Conservation (phyloP, 495 filamentous ascomycete species). For the Daldinia concentrica region DNA sequence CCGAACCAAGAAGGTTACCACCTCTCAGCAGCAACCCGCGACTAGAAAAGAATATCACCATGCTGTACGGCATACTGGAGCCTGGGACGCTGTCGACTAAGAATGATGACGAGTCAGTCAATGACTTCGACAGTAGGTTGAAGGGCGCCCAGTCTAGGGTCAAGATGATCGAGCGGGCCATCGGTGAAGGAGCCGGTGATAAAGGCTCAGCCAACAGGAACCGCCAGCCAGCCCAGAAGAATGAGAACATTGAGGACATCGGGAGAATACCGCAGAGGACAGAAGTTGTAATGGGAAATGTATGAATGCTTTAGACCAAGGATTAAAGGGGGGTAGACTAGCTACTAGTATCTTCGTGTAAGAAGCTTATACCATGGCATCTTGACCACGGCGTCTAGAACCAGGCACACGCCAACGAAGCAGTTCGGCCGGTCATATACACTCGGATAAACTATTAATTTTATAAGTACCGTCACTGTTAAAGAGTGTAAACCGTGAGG, state of each 20-base stretch:
- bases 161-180: slow-evolving; percentile 79
- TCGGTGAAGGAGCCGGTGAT: slow-evolving; percentile 62
- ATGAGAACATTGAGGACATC: slow-evolving; percentile 48
- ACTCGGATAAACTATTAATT: background rate
- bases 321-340: background rate
- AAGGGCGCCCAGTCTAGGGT: slow-evolving; percentile 81
- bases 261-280: slow-evolving; percentile 29
- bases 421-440: background rate
- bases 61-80: slow-evolving; percentile 79
- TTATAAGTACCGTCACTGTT: background rate
- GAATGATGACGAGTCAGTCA: slow-evolving; percentile 85
- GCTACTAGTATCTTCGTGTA: slow-evolving; percentile 1
- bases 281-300: slow-evolving; percentile 1
- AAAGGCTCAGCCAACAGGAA: slow-evolving; percentile 7
- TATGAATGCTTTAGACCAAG: background rate
- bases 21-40: slow-evolving; percentile 66
- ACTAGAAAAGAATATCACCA: slow-evolving; percentile 75
- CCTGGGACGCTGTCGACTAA: slow-evolving; percentile 77
- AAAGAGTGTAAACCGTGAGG: slow-evolving; percentile 17
- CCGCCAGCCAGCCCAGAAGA: slow-evolving; percentile 32
- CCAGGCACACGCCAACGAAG: background rate
- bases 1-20: slow-evolving; percentile 46
- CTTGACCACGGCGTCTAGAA: background rate
- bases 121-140: slow-evolving; percentile 84
- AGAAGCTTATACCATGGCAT: background rate